Percentiles rank a stretch among this genome's conserved stretches.
Evolutionary conservation across 352 stramenopile genomes (phyloP).

Genomic region (Hyaloperonospora arabidopsidis): DNA sequence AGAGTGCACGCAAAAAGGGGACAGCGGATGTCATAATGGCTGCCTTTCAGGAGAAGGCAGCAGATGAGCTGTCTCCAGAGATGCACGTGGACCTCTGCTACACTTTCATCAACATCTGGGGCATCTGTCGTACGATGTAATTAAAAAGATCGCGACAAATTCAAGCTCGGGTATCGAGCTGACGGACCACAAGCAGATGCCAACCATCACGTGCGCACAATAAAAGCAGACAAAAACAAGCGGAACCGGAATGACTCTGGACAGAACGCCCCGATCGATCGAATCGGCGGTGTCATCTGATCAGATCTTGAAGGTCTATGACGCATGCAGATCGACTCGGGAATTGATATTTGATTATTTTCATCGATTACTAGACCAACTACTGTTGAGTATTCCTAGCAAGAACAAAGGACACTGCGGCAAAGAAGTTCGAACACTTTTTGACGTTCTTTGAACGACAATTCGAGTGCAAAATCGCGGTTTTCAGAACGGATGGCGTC

Average conservation of each 20-base stretch:
- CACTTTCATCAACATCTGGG: not conserved
- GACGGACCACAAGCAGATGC: not conserved
- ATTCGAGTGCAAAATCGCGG: not conserved
- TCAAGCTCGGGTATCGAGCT: not conserved
- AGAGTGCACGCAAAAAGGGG: not conserved
- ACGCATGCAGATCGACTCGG: not conserved
- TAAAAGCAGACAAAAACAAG: not conserved
- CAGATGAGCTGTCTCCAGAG: too few species aligned
- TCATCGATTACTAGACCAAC: slow-evolving; percentile 11
- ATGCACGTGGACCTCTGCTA: not conserved
- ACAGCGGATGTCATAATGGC: not conserved
- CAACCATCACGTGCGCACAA: not conserved
- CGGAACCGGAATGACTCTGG: not conserved
- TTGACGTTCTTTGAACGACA: not conserved
- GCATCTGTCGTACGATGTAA: not conserved
- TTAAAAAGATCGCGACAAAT: not conserved
- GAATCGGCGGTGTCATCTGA: not conserved
- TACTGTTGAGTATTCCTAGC: slow-evolving; percentile 7
- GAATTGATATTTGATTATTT: slow-evolving; percentile 3
- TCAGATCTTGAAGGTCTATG: not conserved
- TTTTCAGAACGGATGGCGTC: slow-evolving; percentile 20
- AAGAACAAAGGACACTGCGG: slow-evolving; percentile 1
- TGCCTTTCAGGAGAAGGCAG: not conserved
- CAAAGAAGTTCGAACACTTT: slow-evolving; percentile 6
- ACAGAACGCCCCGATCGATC: not conserved